phyloP scores from a whole-genome alignment of 768 basidiomycete species.

The Lactarius trivialis region DNA sequence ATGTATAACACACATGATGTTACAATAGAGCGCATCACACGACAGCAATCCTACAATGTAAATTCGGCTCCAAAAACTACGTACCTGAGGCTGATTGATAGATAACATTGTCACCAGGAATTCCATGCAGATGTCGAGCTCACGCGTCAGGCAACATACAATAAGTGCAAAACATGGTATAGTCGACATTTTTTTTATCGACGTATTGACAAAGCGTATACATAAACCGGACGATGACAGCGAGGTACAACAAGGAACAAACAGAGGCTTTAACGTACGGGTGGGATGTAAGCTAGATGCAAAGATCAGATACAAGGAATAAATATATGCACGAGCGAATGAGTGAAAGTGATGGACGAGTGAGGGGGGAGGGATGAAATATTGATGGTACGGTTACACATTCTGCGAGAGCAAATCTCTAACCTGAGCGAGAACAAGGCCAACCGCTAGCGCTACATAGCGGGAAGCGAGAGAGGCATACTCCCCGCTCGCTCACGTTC shows the following conservation, averaged over 20 bases:
- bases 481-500: neutral
- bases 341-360: neutral
- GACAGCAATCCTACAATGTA: too few relatives aligned
- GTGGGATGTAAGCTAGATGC: neutral
- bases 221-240: neutral
- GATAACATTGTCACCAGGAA: too few relatives aligned
- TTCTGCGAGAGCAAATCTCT: neutral
- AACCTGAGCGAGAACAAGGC: neutral
- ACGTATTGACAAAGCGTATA: neutral
- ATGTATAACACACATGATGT: too few relatives aligned
- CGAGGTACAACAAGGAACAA: slow-evolving; percentile 1
- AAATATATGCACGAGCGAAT: slow-evolving; percentile 12
- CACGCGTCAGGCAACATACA: neutral
- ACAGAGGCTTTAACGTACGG: neutral
- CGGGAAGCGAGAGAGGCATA: neutral
- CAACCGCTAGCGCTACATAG: neutral
- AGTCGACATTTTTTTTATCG: neutral
- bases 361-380: neutral
- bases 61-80: too few relatives aligned
- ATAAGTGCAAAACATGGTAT: neutral
- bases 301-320: slow-evolving; percentile 5
- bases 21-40: neutral
- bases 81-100: too few relatives aligned
- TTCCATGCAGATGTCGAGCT: neutral
- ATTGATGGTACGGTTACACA: slow-evolving; percentile 1